phyloP scores from a whole-genome alignment of 495 filamentous ascomycete species.

The Oleoguttula mirabilis region DNA sequence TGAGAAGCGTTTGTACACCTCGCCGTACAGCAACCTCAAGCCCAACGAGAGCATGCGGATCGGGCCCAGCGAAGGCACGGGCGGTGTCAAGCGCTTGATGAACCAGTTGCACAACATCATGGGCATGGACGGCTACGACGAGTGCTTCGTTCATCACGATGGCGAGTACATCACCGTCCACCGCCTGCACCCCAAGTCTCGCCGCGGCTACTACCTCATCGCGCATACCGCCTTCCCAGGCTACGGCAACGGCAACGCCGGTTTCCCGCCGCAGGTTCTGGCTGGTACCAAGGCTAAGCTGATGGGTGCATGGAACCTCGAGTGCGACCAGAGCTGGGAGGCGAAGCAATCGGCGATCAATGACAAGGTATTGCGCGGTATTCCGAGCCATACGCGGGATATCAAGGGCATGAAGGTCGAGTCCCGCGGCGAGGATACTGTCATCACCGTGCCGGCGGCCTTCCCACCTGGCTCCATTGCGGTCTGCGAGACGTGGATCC shows the following conservation, averaged over 20 bases:
- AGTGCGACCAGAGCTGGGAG: conserved; percentile 60
- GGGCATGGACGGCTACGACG: conserved; percentile 85
- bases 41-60: conserved; percentile 37
- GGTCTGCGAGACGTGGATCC: conserved; percentile 91
- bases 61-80: conserved; percentile 53
- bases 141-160: conserved; percentile 94
- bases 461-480: conserved; percentile 91
- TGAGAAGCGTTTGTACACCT: conserved; percentile 72
- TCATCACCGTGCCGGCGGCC: conserved; percentile 63
- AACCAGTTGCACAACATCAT: conserved; percentile 88
- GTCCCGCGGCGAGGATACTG: conserved; percentile 53
- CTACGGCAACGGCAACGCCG: conserved; percentile 65
- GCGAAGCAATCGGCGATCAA: conserved; percentile 48
- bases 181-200: conserved; percentile 75
- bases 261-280: conserved; percentile 63
- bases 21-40: conserved; percentile 49
- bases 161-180: conserved; percentile 93
- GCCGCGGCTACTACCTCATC: conserved; percentile 88
- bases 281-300: conserved; percentile 61
- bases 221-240: conserved; percentile 91
- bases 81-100: conserved; percentile 74
- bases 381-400: conserved; percentile 67
- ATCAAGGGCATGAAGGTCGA: conserved; percentile 61
- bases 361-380: conserved; percentile 63
- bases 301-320: conserved; percentile 78